Conservation (phyloP, 208 protist genomes). For the Trypanosoma cruzi region DNA sequence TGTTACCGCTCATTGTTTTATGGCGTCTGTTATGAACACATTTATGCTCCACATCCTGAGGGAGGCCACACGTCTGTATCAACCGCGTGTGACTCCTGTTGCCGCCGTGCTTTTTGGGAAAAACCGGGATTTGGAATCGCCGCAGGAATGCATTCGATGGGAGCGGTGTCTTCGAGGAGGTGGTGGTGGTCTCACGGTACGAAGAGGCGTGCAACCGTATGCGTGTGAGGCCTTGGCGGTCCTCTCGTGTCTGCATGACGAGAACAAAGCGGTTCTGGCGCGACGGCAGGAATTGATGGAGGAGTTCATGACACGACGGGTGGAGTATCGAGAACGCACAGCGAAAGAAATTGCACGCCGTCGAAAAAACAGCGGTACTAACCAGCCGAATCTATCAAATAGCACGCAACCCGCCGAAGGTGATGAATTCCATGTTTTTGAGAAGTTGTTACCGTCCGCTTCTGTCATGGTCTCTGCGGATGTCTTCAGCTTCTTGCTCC, state of each 20-base stretch:
- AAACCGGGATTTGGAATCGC: slow-evolving; percentile 1
- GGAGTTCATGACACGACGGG: slow-evolving; percentile 40
- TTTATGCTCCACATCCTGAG: slow-evolving; percentile 39
- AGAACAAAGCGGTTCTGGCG: slow-evolving; percentile 27
- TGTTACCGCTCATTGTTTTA: slow-evolving; percentile 30
- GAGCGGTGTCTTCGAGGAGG: slow-evolving; percentile 13
- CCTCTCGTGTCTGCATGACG: slow-evolving; percentile 45
- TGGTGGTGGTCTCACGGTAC: background rate
- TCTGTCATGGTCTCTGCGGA: slow-evolving; percentile 39
- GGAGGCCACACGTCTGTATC: slow-evolving; percentile 6
- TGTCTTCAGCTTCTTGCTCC: slow-evolving; percentile 42
- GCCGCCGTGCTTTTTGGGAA: slow-evolving; percentile 14
- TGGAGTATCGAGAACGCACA: slow-evolving; percentile 5
- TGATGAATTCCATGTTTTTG: slow-evolving; percentile 33
- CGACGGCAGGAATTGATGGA: slow-evolving; percentile 33
- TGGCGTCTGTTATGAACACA: slow-evolving; percentile 49
- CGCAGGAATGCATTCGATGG: slow-evolving; percentile 6
- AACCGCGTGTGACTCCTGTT: slow-evolving; percentile 20
- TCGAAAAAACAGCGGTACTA: background rate
- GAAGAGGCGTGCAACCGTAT: slow-evolving; percentile 12
- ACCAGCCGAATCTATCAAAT: background rate
- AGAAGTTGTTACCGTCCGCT: slow-evolving; percentile 50
- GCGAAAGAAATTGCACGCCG: background rate
- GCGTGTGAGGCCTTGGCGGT: slow-evolving; percentile 34
- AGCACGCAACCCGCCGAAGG: background rate